These are phyloP conservation scores for Solanum pinnatisectum DNA, from an alignment of 257 asterid genomes.

Conservation along the genomic window DNA sequence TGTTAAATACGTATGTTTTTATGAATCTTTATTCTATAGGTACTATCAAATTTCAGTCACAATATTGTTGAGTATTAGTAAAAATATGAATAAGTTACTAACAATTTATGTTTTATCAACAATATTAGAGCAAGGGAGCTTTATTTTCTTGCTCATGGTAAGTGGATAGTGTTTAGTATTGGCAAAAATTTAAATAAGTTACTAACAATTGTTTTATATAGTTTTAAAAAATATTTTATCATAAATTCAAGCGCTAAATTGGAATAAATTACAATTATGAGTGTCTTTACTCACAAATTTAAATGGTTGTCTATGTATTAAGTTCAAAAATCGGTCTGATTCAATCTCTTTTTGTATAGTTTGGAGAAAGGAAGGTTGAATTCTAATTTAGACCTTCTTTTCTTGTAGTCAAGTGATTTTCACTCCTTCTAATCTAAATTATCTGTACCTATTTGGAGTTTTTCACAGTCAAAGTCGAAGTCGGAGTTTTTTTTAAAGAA, in stretches of 20 bases:
- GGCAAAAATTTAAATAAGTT: not conserved
- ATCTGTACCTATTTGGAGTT: not conserved
- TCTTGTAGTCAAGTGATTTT: not conserved
- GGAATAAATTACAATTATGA: not conserved
- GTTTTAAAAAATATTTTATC: not conserved
- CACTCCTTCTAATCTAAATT: not conserved
- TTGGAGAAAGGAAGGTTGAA: not conserved
- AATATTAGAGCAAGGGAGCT: not conserved
- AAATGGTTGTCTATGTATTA: not conserved
- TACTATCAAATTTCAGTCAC: not conserved
- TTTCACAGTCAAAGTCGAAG: not conserved
- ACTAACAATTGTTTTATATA: not conserved
- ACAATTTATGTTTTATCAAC: not conserved
- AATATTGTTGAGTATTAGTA: not conserved
- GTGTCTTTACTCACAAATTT: not conserved
- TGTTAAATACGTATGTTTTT: not conserved
- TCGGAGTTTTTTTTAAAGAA: not conserved
- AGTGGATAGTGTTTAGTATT: not conserved
- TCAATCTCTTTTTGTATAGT: not conserved
- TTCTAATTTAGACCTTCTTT: not conserved
- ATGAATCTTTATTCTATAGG: not conserved
- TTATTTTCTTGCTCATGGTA: not conserved
- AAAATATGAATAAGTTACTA: not conserved
- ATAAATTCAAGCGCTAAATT: not conserved
- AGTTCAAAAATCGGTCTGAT: not conserved